Evolutionary conservation across 1,139 yeast species (phyloP).

Genomic region (Trichomonascaceae sp.): DNA sequence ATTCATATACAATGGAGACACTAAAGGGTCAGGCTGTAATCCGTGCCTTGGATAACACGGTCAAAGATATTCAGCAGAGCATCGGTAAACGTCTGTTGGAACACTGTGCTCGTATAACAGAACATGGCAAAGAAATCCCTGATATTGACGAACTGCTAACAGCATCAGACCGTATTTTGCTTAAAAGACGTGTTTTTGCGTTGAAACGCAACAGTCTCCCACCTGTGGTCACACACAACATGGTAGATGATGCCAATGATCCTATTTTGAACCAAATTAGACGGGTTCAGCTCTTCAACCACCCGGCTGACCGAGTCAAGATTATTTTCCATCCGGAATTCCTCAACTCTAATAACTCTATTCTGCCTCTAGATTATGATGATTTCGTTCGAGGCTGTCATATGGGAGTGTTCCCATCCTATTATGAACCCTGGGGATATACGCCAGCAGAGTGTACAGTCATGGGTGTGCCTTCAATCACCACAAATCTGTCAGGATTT

Average conservation of each 20-base stretch:
- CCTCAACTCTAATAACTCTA: conserved; percentile 90
- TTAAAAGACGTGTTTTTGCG: conserved; percentile 91
- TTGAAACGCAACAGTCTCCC: conserved; percentile 84
- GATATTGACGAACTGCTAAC: conserved; percentile 74
- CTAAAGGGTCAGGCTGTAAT: conserved; percentile 95
- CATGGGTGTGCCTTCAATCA: conserved; percentile 98
- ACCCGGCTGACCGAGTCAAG: conserved; percentile 86
- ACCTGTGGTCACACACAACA: conserved; percentile 96
- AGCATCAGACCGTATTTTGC: conserved; percentile 80
- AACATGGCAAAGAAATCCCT: conserved; percentile 55
- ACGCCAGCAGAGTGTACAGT: conserved; percentile 99
- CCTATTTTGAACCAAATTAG: conserved; percentile 91
- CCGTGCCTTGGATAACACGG: conserved; percentile 83
- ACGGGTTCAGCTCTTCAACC: conserved; percentile 83
- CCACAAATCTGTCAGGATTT: conserved; percentile 93
- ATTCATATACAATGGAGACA: conserved; percentile 92
- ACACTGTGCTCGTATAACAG: conserved; percentile 79
- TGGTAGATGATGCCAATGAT: conserved; percentile 86
- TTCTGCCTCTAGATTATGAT: conserved; percentile 87
- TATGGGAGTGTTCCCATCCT: conserved; percentile 96
- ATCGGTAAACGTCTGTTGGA: conserved; percentile 87
- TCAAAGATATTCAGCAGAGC: conserved; percentile 78
- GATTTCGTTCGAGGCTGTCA: conserved; percentile 98
- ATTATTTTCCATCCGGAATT: conserved; percentile 97
- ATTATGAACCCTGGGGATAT: conserved; percentile 99